Evolutionary conservation across 495 filamentous ascomycete genomes (phyloP), one percentile per base, ranked within the genome.

Genomic region (Penicillium riverlandense): DNA sequence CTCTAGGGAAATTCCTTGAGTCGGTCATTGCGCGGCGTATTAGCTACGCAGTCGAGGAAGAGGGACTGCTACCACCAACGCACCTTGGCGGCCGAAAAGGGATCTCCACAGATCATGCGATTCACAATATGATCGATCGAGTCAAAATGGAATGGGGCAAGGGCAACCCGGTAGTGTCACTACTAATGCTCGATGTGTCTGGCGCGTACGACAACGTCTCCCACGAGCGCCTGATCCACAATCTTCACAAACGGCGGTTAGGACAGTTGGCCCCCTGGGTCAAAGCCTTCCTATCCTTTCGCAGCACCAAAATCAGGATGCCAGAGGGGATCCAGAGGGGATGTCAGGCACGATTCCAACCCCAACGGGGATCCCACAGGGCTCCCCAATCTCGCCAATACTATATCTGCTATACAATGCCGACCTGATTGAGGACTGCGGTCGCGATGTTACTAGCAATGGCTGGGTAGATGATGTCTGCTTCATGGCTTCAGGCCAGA

Each of bases 1-100:
- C 58, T 1, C 30, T 70, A 6, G 58, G 56, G 0, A 70, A 70
- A 36, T 16, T 53, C 10, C 39, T 65, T 8, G 55, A 69, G 36
- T 13, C 45, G 1, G 33, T 69, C 3, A 41, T 64, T 9, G 47
- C 59, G 4, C 37, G 15, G 4, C 36, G 53, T 29, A 42, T 69
- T 8, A 48, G 40, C 12, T 60, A 54, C 32, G 16, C 44, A 2
- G 30, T 52, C 1, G 54, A 67, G 14, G 47, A 8, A 15, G 11
- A 57, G 27, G 7, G 37, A 0, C 39, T 67, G 5, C 52, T 69
- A 1, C 54, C 54, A 8, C 12, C 29, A 6, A 43, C n/a, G 4
- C 50, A 69, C 30, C 42, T 59, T 0, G 50, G 61, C 11, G 57
- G 50, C 4, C 40, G 53, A 9, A 53, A 39, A 31, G 43, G 31